A percentile compares a stretch with the other conserved stretches of the same genome.
phyloP scores from a whole-genome alignment of 179 eudicot genomes.

The Spinacia oleracea region DNA sequence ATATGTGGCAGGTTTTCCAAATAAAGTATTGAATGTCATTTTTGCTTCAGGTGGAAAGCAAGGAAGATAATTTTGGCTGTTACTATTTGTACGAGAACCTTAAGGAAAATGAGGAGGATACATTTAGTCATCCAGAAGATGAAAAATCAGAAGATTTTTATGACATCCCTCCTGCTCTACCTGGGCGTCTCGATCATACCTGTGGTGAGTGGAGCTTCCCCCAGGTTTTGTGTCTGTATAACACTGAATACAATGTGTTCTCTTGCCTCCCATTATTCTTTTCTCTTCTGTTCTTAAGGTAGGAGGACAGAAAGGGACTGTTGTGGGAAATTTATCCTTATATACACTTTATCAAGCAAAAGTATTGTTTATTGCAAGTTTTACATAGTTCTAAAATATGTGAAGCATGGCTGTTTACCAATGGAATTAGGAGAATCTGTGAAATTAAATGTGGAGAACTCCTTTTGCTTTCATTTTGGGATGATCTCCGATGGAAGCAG shows the following conservation, averaged over 20 bases:
- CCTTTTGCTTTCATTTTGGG: conserved; percentile 62
- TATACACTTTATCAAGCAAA: neutral
- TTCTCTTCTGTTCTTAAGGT: neutral
- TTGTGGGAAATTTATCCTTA: neutral
- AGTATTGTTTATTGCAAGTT: neutral
- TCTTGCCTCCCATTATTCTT: neutral
- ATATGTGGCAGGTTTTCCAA: neutral
- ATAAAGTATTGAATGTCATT: neutral
- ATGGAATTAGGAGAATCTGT: conserved; percentile 49
- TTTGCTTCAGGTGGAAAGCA: conserved; percentile 72
- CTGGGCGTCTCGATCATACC: conserved; percentile 42
- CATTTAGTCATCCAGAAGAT: conserved; percentile 50
- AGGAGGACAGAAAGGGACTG: neutral
- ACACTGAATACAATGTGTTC: neutral
- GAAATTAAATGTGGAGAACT: conserved; percentile 52
- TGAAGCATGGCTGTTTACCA: conserved; percentile 11
- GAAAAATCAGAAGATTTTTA: conserved; percentile 37
- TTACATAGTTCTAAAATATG: conserved; percentile 1
- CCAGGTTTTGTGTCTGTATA: conserved; percentile 9
- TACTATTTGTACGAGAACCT: conserved; percentile 88
- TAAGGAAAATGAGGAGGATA: conserved; percentile 62
- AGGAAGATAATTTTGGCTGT: conserved; percentile 53
- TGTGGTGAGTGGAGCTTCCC: conserved; percentile 53
- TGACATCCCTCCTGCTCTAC: conserved; percentile 58
- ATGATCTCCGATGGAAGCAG: conserved; percentile 53